These are phyloP conservation scores for Pseudofabraea citricarpa DNA, from an alignment of 2,329 filamentous ascomycete species.

Conservation along the genomic window DNA sequence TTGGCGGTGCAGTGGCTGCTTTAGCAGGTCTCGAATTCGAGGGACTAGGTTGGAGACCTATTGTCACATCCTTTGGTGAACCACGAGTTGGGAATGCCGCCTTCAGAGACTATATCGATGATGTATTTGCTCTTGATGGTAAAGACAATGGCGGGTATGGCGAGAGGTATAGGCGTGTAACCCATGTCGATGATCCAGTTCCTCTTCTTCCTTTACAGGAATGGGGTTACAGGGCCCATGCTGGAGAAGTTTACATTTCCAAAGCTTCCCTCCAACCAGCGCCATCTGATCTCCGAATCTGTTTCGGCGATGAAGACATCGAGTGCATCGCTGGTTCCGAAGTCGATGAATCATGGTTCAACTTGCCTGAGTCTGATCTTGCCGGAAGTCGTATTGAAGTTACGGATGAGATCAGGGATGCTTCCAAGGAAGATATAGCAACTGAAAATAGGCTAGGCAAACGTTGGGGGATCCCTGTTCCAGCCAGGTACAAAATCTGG, in stretches of 20 bases:
- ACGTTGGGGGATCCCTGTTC: slow-evolving; percentile 22
- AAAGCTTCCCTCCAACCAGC: slow-evolving; percentile 66
- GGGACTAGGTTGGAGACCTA: slow-evolving; percentile 65
- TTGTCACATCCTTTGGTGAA: slow-evolving; percentile 89
- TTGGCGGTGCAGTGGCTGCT: slow-evolving; percentile 87
- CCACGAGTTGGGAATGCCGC: slow-evolving; percentile 60
- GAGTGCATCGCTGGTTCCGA: slow-evolving; percentile 60
- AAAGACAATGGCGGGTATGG: not conserved
- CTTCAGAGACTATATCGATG: slow-evolving; percentile 33
- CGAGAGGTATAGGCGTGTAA: slow-evolving; percentile 66
- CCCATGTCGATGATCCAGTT: slow-evolving; percentile 82
- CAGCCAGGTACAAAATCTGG: slow-evolving; percentile 70
- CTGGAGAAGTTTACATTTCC: slow-evolving; percentile 81
- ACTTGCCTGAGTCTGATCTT: not conserved
- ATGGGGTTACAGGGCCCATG: slow-evolving; percentile 84
- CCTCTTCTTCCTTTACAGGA: slow-evolving; percentile 80
- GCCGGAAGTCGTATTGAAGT: not conserved
- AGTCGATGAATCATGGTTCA: slow-evolving; percentile 12
- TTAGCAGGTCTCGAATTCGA: slow-evolving; percentile 80
- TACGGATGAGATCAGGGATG: not conserved
- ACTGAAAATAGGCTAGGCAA: slow-evolving; percentile 11
- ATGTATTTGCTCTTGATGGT: slow-evolving; percentile 8
- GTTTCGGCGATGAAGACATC: slow-evolving; percentile 54
- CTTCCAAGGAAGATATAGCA: not conserved
- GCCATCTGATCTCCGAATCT: slow-evolving; percentile 63